Base-by-base conservation (phyloP, 2,329 filamentous ascomycete species). In the Botrytis cinerea region DNA sequence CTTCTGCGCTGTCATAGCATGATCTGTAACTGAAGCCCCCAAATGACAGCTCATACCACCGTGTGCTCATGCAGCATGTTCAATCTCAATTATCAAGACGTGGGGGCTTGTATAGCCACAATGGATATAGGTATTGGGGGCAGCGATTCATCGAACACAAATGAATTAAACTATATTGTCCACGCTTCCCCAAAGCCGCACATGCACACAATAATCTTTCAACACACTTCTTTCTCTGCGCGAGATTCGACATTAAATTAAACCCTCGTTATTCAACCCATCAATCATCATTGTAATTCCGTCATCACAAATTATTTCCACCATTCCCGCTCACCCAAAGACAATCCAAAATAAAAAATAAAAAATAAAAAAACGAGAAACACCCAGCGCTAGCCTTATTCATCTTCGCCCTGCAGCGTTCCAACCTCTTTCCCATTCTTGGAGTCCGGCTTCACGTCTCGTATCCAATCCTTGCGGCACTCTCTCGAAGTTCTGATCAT, bases 351-450 rank as follows among this genome's bases (percentile, higher is more conserved):
- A n/a, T n/a, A n/a, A n/a, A n/a, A n/a, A n/a, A n/a, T n/a, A n/a
- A n/a, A n/a, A n/a, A n/a, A n/a, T n/a, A n/a, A 14, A 48, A 35
- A 7, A 9, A 12, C 1, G 32, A 18, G 48, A 18, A 51, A 51
- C 0, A 14, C 4, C 10, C 25, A n/a, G 20, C 16, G 28, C 25
- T 25, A 45, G 25, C 20, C 7, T 6, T 14, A 22, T 20, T 35
- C n/a, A 68, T 68, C 64, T 68, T 5, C 48, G 38, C 2, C 32
- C 62, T 7, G 72, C 67, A 9, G 35, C 54, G 7, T 74, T 51
- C 76, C 76, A 77, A 8, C 54, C 45, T 43, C 32, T 63, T 4
- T 78, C 71, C 76, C 76, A 78, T 7, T 57, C 62, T 25, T 28
- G 57, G 46, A 77, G 8, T 46, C 72, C 40, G 18, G 46, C 18